A percentile compares a stretch with the other conserved stretches of the same genome.
Conservation (phyloP, 1,284 basidiomycete species). For the Pterulicium gracile region DNA sequence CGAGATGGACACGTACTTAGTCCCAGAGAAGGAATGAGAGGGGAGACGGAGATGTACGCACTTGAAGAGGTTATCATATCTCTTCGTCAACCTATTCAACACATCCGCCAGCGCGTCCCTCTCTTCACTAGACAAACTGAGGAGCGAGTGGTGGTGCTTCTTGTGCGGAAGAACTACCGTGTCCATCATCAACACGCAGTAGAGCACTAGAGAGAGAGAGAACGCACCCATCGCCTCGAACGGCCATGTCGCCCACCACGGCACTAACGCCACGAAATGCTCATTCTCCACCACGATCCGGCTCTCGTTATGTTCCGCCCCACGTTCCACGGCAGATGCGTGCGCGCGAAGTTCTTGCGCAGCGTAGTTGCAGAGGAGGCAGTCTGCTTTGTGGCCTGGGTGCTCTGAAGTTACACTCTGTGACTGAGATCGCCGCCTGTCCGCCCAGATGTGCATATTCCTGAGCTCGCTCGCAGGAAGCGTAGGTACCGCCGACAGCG, state of each 20-base stretch:
- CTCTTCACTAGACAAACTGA: conserved; percentile 53
- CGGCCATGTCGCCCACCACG: conserved; percentile 97
- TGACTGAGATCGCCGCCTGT: no score
- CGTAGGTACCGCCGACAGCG: conserved; percentile 65
- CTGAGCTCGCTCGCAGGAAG: conserved; percentile 57
- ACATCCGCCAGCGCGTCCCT: conserved; percentile 54
- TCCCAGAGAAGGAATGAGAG: not conserved
- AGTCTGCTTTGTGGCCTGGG: no score
- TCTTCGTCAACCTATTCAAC: conserved; percentile 54
- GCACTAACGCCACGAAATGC: conserved; percentile 82
- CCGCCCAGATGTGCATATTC: conserved; percentile 47
- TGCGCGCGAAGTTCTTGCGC: conserved; percentile 32
- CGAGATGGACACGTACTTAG: not conserved
- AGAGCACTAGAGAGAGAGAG: conserved; percentile 4
- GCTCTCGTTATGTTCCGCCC: conserved; percentile 22
- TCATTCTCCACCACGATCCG: conserved; percentile 70
- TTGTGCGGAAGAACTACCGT: conserved; percentile 72
- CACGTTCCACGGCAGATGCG: no score
- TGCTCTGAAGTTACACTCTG: no score
- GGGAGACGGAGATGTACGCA: conserved; percentile 27
- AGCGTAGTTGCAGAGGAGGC: conserved; percentile 81
- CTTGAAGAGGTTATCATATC: conserved; percentile 79
- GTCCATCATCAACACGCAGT: no score
- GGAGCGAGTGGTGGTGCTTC: conserved; percentile 66
- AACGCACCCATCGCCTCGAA: conserved; percentile 72